These are phyloP conservation scores for Penicillium cosmopolitanum DNA, from an alignment of 495 filamentous ascomycete species.

Conservation along the genomic window DNA sequence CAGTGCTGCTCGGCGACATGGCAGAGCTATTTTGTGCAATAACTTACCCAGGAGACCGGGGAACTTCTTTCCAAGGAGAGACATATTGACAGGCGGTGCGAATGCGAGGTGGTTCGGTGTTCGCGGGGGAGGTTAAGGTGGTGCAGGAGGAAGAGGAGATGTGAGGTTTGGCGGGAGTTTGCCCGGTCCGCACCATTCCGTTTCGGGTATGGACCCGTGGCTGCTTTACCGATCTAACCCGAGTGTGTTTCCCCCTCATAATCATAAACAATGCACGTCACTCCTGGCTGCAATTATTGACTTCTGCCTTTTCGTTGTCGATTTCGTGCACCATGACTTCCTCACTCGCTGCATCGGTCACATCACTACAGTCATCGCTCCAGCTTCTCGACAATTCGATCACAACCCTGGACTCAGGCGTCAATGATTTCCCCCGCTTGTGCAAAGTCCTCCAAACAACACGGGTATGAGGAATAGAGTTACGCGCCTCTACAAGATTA, in stretches of 20 bases:
- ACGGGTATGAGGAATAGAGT: conserved; percentile 51
- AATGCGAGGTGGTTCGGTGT: conserved; percentile 40
- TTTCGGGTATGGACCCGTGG: conserved; percentile 33
- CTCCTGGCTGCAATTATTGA: background rate
- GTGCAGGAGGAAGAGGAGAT: conserved; percentile 35
- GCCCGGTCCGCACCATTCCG: conserved; percentile 39
- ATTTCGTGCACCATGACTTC: conserved; percentile 37
- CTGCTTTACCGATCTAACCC: conserved; percentile 33
- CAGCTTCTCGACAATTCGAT: conserved; percentile 75
- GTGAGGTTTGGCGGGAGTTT: conserved; percentile 45
- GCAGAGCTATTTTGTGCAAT: conserved; percentile 20
- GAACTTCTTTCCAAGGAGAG: conserved; percentile 92
- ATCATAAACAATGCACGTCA: conserved; percentile 36
- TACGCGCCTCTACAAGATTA: background rate
- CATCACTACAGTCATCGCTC: conserved; percentile 70
- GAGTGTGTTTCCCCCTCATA: conserved; percentile 4
- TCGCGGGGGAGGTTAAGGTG: conserved; percentile 29
- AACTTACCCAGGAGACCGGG: conserved; percentile 81
- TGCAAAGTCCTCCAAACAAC: conserved; percentile 72
- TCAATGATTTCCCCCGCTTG: conserved; percentile 75
- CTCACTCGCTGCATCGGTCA: conserved; percentile 66
- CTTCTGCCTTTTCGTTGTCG: background rate
- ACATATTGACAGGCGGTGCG: conserved; percentile 60
- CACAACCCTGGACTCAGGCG: conserved; percentile 69
- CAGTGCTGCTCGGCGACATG: background rate